Evolutionary conservation across 257 asterid genomes (phyloP).

Genomic region (Vinca minor): DNA sequence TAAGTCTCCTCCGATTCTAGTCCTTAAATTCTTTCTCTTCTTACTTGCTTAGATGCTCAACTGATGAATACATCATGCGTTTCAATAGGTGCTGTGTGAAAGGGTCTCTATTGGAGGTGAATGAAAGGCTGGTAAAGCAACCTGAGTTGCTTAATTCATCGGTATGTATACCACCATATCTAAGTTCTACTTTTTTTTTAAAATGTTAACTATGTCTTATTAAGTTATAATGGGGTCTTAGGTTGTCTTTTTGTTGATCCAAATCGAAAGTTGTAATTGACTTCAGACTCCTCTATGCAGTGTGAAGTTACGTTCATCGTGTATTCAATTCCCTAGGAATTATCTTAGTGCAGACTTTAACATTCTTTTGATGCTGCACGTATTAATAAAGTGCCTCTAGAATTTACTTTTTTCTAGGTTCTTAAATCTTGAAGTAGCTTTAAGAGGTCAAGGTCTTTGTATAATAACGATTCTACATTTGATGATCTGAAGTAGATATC

Average conservation of each 20-base stretch:
- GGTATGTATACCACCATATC: conserved; percentile 28
- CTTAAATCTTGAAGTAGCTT: conserved; percentile 5
- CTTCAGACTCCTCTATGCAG: background rate
- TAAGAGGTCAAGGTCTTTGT: too few relatives aligned
- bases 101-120: conserved; percentile 91
- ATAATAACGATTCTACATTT: too few relatives aligned
- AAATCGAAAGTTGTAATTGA: too few relatives aligned
- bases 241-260: too few relatives aligned
- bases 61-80: background rate
- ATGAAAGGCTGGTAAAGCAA: conserved; percentile 56
- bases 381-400: too few relatives aligned
- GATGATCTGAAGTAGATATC: too few relatives aligned
- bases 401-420: too few relatives aligned
- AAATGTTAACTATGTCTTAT: background rate
- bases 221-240: background rate
- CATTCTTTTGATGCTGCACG: too few relatives aligned
- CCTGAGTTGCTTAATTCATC: conserved; percentile 57
- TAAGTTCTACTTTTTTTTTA: background rate
- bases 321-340: background rate
- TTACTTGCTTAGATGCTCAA: conserved; percentile 5
- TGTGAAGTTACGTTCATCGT: background rate
- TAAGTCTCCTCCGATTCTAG: conserved; percentile 3
- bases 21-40: background rate
- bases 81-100: conserved; percentile 76
- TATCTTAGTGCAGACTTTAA: too few relatives aligned